These are phyloP conservation scores for Alloteropsis angusta DNA, from an alignment of 202 grass and related monocot genomes.

Conservation along the genomic window DNA sequence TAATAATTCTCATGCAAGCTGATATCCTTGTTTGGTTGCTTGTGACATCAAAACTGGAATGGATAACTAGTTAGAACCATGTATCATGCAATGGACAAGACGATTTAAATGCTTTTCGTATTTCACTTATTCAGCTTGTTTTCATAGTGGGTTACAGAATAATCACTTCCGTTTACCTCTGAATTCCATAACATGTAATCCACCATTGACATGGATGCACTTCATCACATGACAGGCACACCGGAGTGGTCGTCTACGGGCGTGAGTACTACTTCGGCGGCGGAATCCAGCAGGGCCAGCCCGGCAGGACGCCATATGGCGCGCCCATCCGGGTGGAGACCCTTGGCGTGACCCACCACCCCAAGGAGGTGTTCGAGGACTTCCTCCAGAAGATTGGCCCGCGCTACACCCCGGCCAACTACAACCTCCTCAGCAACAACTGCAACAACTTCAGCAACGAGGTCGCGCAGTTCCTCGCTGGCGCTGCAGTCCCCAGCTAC, in stretches of 20 bases:
- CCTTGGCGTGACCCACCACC: conserved; percentile 54
- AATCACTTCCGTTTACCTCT: background rate
- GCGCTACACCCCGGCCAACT: conserved; percentile 46
- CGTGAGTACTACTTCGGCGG: conserved; percentile 71
- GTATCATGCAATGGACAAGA: background rate
- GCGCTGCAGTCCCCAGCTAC: conserved; percentile 48
- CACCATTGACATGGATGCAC: background rate
- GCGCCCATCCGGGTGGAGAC: conserved; percentile 43
- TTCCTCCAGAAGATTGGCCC: conserved; percentile 66
- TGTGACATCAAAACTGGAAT: background rate
- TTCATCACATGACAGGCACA: conserved; percentile 45
- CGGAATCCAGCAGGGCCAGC: conserved; percentile 59
- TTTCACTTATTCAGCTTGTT: background rate
- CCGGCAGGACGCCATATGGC: conserved; percentile 57
- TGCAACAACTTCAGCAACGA: conserved; percentile 96
- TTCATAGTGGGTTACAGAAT: background rate
- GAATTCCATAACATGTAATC: background rate
- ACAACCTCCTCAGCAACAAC: conserved; percentile 68
- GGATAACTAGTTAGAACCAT: background rate
- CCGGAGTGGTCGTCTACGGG: conserved; percentile 70
- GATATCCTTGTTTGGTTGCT: background rate
- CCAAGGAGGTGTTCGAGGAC: conserved; percentile 49
- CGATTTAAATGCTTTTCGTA: background rate
- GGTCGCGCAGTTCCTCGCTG: conserved; percentile 51
- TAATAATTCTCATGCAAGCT: background rate